Percentiles rank a stretch among this genome's conserved stretches.
Evolutionary conservation across 352 stramenopile genomes (phyloP).

Genomic region (Phytophthora melonis): DNA sequence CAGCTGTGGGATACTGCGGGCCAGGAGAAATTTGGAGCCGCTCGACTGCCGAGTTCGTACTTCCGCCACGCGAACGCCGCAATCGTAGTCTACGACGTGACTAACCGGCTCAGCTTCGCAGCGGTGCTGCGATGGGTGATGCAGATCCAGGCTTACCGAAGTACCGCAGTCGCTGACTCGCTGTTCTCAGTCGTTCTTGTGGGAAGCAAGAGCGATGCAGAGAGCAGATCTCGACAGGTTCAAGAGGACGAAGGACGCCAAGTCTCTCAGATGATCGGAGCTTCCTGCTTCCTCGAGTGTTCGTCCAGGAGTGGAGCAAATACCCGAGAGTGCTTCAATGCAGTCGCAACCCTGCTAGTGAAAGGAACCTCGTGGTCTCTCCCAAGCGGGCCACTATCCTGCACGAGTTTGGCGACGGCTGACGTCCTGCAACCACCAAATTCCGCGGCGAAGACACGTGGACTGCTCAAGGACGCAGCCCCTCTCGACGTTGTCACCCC

Average conservation of each 20-base stretch:
- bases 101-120: conserved; percentile 45
- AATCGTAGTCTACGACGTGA: conserved; percentile 58
- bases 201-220: conserved; percentile 36
- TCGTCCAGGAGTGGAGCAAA: conserved; percentile 23
- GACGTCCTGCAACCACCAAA: not conserved
- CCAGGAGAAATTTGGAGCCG: conserved; percentile 53
- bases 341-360: conserved; percentile 20
- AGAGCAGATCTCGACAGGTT: conserved; percentile 23
- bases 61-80: conserved; percentile 53
- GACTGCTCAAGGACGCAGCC: conserved; percentile 5
- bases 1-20: conserved; percentile 66
- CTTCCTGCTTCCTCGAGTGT: conserved; percentile 39
- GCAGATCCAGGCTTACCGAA: conserved; percentile 34
- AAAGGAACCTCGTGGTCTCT: conserved; percentile 6
- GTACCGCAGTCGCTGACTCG: not conserved
- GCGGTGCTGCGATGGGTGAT: conserved; percentile 42
- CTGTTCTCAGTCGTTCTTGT: conserved; percentile 49
- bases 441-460: not conserved
- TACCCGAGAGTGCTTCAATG: conserved; percentile 23
- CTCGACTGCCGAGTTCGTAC: conserved; percentile 47
- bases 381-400: not conserved
- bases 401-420: not conserved
- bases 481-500: conserved; percentile 12
- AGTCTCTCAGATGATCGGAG: conserved; percentile 30
- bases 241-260: conserved; percentile 29